Percentiles rank a stretch among this genome's conserved stretches.
Conservation (phyloP, 2,329 filamentous ascomycete species). For the Raffaelea deltoideospora region DNA sequence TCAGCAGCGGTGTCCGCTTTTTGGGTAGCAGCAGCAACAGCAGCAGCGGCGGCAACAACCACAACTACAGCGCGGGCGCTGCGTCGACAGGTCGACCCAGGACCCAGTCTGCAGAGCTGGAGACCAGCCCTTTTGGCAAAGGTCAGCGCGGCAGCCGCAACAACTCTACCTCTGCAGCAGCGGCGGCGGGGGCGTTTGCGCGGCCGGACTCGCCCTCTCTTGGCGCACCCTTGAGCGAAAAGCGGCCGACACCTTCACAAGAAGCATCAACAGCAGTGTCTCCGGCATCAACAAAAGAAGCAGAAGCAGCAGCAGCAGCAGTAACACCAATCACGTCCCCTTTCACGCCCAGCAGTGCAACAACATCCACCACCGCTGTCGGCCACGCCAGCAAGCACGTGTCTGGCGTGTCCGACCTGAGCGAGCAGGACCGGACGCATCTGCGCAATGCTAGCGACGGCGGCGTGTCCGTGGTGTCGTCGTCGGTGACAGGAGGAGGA, state of each 20-base stretch:
- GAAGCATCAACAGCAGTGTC: no score
- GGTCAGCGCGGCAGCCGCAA: no score
- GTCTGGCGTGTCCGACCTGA: slow-evolving; percentile 26
- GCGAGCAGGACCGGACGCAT: slow-evolving; percentile 23
- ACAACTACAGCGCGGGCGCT: slow-evolving; percentile 1
- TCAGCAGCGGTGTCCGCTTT: slow-evolving; percentile 3
- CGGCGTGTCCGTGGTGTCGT: slow-evolving; percentile 14
- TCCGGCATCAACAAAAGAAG: background rate
- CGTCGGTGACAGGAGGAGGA: background rate
- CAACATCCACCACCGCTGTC: slow-evolving; percentile 2
- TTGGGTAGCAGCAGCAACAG: slow-evolving; percentile 16
- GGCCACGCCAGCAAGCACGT: slow-evolving; percentile 13
- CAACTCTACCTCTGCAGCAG: no score
- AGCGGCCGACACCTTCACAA: no score
- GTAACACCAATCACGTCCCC: background rate
- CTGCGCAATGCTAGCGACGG: slow-evolving; percentile 27
- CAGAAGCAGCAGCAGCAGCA: background rate
- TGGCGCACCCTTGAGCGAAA: no score
- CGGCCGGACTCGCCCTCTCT: slow-evolving; percentile 9
- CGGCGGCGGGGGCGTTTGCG: background rate
- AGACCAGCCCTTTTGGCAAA: background rate
- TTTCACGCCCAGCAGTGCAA: background rate
- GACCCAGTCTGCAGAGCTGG: no score
- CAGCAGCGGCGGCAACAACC: slow-evolving; percentile 10
- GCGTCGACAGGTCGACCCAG: no score